Percentiles rank a stretch among this genome's conserved stretches.
phyloP scores from a whole-genome alignment of 2,329 filamentous ascomycete species.

The Aspergillus texensis region DNA sequence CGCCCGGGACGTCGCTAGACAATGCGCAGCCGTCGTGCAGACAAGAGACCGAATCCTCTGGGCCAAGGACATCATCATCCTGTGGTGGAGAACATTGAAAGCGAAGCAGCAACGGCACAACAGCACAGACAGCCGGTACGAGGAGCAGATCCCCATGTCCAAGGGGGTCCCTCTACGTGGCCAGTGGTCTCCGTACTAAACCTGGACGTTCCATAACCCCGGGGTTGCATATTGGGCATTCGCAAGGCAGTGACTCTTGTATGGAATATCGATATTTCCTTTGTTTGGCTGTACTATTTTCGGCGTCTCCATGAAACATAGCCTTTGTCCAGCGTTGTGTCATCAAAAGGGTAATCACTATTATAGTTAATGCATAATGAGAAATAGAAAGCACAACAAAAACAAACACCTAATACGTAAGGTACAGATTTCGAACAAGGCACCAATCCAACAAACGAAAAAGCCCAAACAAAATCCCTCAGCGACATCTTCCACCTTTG shows the following conservation, averaged over 20 bases:
- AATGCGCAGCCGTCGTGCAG: constrained; percentile 52
- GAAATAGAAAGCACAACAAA: not conserved
- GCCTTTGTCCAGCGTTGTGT: not conserved
- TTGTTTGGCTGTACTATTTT: not conserved
- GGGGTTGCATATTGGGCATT: not conserved
- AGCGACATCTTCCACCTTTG: not conserved
- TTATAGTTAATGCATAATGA: not conserved
- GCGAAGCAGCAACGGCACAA: constrained; percentile 18
- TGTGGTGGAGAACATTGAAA: constrained; percentile 37
- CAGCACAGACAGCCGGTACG: not conserved
- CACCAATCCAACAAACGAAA: too few species aligned
- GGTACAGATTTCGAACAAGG: not conserved
- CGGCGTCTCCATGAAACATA: not conserved
- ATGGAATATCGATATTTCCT: not conserved
- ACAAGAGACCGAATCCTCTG: constrained; percentile 46
- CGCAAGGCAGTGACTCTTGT: not conserved
- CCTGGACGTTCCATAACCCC: not conserved
- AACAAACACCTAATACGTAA: not conserved
- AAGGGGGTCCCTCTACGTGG: constrained; percentile 6
- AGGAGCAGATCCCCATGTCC: not conserved
- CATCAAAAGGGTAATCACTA: not conserved
- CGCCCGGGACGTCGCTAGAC: constrained; percentile 30
- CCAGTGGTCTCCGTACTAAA: not conserved
- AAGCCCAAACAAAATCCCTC: too few species aligned
- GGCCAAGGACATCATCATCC: constrained; percentile 37